Evolutionary conservation across 371 early-diverging fungal species (phyloP), one percentile per base, ranked within the genome.

Genomic region (Umbelopsis sp.): DNA sequence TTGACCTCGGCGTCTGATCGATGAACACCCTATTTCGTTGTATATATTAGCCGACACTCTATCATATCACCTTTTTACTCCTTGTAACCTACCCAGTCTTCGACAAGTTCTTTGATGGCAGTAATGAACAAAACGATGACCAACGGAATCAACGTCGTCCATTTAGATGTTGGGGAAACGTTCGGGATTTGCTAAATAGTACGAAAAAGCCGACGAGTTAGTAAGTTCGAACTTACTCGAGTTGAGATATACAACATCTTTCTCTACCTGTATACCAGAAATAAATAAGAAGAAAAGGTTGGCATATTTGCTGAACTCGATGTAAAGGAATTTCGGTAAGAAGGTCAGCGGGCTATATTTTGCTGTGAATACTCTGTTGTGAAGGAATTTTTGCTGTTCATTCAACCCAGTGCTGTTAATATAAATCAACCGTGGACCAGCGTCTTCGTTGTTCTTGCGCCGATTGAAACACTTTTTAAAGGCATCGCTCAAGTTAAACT

Each of bases 221-320:
- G 12, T 18, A n/a, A 35, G 46, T 12, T 41, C 12, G 10, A 22
- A 8, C 22, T 65, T 63, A 65, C 35, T 16, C 50, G 9, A 65
- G n/a, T 44, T 63, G 24, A 22, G 16, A 11, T 20, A 20, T 45
- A 11, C 24, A 22, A 22, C 10, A 52, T 14, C 37, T 4, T 24
- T 24, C 25, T 44, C 9, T 80, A 89, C 92, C 86, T 95, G 96
- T 66, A 95, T 94, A 51, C 88, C 86, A 4, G 93, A 83, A 66
- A 83, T 94, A 71, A 97, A 91, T 68, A 97, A 82, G 85, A 99
- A 99, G 77, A 97, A 99, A 24, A 99, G 73, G 76, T 98, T 99
- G 69, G 95, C 95, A 68, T 93, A 91, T 82, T 96, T 97, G 65
- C 94, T 93, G 69, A 97, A 94, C 83, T 99, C 97, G 72, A 94